These are phyloP conservation scores for Dillenia suffruticosa DNA, from an alignment of 164 flowering plant genomes.

Conservation along the genomic window DNA sequence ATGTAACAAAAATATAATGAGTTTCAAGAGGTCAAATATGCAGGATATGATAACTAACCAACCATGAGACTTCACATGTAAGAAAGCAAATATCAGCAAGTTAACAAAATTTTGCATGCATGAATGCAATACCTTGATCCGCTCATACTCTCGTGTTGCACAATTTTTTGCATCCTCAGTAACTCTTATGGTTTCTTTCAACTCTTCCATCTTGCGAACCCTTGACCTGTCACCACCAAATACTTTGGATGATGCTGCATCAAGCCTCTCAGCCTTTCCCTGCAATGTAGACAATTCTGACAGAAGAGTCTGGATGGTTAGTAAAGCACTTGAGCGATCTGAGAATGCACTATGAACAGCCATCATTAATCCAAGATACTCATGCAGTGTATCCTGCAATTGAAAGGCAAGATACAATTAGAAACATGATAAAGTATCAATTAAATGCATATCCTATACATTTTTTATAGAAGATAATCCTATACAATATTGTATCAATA, in stretches of 20 bases:
- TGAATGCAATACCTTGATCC: slow-evolving; percentile 68
- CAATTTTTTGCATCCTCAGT: slow-evolving; percentile 83
- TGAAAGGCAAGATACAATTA: too few species aligned
- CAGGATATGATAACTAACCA: too few species aligned
- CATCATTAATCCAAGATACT: slow-evolving; percentile 81
- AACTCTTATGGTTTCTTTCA: slow-evolving; percentile 66
- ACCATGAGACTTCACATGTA: too few species aligned
- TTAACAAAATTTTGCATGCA: too few species aligned
- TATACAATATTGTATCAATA: too few species aligned
- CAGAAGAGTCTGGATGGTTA: slow-evolving; percentile 86
- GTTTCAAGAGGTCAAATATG: too few species aligned
- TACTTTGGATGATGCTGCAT: slow-evolving; percentile 79
- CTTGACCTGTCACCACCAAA: slow-evolving; percentile 90
- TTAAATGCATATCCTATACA: too few species aligned
- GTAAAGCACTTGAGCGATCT: slow-evolving; percentile 81
- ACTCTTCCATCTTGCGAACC: slow-evolving; percentile 67
- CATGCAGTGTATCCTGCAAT: slow-evolving; percentile 82
- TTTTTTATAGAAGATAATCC: too few species aligned
- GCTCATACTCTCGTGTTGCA: slow-evolving; percentile 77
- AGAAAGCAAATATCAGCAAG: not conserved
- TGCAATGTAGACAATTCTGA: slow-evolving; percentile 76
- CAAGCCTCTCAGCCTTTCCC: slow-evolving; percentile 68
- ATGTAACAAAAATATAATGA: too few species aligned
- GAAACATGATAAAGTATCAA: too few species aligned
- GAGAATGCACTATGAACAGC: slow-evolving; percentile 83